Base-by-base conservation (phyloP, 2,329 filamentous ascomycete genomes). In the Neonectria hederae region DNA sequence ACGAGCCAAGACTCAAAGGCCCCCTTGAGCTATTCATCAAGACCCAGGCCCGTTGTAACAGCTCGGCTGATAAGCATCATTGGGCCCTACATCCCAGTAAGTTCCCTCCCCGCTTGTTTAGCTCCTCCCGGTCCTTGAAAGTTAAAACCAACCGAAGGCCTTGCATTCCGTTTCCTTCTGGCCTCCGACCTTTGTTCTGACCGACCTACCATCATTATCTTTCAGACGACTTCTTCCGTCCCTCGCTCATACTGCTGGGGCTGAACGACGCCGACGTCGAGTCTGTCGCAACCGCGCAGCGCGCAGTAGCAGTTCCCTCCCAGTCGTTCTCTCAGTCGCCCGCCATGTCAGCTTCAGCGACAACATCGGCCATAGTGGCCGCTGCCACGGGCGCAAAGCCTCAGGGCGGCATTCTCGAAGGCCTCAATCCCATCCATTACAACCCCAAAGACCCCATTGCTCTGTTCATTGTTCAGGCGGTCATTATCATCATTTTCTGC, bases 381-480 rank as follows among this genome's bases (percentile, higher is more conserved):
- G 65, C 76, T 19, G 71, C 76, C 35, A 72, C 78, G 3, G 76
- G 77, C 54, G 80, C 76, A 1, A 58, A 77, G 21, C 75, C 81
- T 9, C 83, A 85, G 67, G 83, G 82, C 59, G 92, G 92, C 67
- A 86, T 95, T 64, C 82, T 95, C 46, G 91, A 93, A 68, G 89
- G 89, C 46, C 80, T 86, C 56, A 89, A 93, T 67, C 92, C 92
- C 1, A 84, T 90, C 30, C 75, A 85, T 30, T 93, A 91, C 79
- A 88, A 91, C 70, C 73, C 89, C 11, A 90, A 87, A 62, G 90
- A 93, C 69, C 92, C 92, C 7, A 89, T 94, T 66, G 87, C 88
- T 49, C 72, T 74, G 56, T 74, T 65, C 54, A 65, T 67, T 42
- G 42, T 71, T 17, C 60, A 82, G 75, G 78, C 76, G 48, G 66